Percentiles rank a stretch among this genome's conserved stretches.
Conservation (phyloP, 148 eudicot species). For the Rhododendron kiyosumense region DNA sequence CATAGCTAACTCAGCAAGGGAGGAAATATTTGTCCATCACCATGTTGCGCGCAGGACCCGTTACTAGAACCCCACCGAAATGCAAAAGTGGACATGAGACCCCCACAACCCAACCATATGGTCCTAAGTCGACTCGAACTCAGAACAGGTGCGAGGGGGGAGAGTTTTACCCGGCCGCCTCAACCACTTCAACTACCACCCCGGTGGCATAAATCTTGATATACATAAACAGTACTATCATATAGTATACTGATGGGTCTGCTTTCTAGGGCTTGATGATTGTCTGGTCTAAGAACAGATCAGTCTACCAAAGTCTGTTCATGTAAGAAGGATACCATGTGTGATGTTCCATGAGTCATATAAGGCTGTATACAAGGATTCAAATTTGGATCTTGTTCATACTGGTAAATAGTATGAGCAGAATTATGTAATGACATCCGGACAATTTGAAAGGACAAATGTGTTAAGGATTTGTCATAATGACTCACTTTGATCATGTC, state of each 20-base stretch:
- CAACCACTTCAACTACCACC: background rate
- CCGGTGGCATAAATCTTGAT: background rate
- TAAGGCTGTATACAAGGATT: background rate
- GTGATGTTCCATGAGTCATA: background rate
- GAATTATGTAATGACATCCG: background rate
- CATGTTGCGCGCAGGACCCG: background rate
- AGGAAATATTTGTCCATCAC: background rate
- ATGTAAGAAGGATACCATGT: background rate
- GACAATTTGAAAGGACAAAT: slow-evolving; percentile 11
- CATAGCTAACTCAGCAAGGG: background rate
- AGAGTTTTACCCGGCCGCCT: background rate
- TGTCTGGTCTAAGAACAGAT: background rate
- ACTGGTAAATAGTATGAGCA: background rate
- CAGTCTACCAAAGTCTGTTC: background rate
- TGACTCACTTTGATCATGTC: slow-evolving; percentile 3
- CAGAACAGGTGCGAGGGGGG: background rate
- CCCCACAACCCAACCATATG: background rate
- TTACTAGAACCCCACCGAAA: background rate
- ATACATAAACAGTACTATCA: background rate
- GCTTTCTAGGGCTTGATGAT: background rate
- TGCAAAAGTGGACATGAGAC: background rate
- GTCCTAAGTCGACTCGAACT: too few species aligned
- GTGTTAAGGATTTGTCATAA: slow-evolving; percentile 9
- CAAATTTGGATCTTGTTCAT: background rate
- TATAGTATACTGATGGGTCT: background rate